Evolutionary conservation across 2,329 filamentous ascomycete genomes (phyloP), one percentile per base, ranked within the genome.

Genomic region (Sporothrix euskadiensis): DNA sequence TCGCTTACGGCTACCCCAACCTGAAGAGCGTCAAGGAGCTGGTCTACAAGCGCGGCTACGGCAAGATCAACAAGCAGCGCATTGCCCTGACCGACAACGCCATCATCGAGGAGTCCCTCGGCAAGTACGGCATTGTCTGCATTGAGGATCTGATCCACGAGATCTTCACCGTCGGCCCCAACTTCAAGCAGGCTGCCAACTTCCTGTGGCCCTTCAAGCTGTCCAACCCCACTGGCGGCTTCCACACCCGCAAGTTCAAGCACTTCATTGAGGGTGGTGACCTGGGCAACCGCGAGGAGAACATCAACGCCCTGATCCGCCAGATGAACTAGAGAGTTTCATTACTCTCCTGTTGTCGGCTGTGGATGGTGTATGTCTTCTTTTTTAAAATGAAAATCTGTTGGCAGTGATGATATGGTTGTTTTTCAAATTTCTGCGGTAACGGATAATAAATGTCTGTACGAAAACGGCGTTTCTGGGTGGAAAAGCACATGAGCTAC

Each of bases 121-220:
- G 94, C 87, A 94, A 98, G 89, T 97, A 94, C 88, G 96, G 94
- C 85, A 98, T 99, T 82, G 94, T 99, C 88, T 99, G 96, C 84
- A 94, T 98, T 85, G 96, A 99, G 88, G 96, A 99, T 87, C 88
- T 99, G 79, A 94, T 99, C 85, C 96, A 99, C 89, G 96, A 99
- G 90, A 97, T 97, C 88, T 95, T 90, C 90, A 97, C 94, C 75
- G 96, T 98, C 79, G 95, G 96, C 83, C 95, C 95, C 88, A 98
- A 98, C 91, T 97, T 96, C 92, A 98, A 98, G 92, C 94, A 98
- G 88, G 94, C 93, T 81, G 90, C 91, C 88, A 99, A 98, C 92
- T 98, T 98, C 91, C 88, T 98, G 79, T 99, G 96, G 96, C 96
- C 96, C 83, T 99, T 99, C 91, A 98, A 99, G 92, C 92, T 99